Conservation (phyloP, 2,329 filamentous ascomycete genomes). For the Trichoderma gracile region DNA sequence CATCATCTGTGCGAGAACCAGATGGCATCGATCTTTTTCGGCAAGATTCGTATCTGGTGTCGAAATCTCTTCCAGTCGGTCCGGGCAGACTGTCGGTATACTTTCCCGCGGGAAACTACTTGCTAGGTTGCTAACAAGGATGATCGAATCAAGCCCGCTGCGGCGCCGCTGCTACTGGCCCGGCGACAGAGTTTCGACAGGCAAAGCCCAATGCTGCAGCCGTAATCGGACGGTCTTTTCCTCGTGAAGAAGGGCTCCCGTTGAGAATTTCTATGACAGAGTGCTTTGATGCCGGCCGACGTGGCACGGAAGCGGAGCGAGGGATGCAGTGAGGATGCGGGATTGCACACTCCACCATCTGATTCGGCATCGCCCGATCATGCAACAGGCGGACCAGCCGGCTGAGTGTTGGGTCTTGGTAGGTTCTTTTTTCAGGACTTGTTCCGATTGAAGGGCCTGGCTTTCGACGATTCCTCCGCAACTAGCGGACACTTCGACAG, state of each 20-base stretch:
- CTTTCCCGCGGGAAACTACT: conserved; percentile 19
- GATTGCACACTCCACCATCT: background rate
- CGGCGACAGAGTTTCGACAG: conserved; percentile 1
- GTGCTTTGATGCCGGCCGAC: background rate
- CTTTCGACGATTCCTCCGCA: background rate
- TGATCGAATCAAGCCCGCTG: background rate
- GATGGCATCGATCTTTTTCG: background rate
- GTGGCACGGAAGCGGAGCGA: background rate
- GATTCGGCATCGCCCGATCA: background rate
- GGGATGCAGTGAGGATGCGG: background rate
- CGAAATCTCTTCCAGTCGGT: background rate
- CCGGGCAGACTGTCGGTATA: background rate
- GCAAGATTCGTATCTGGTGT: background rate
- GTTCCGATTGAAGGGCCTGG: background rate
- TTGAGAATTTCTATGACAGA: background rate
- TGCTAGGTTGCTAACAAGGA: background rate
- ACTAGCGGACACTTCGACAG: background rate
- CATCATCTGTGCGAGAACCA: background rate
- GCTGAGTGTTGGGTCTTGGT: background rate
- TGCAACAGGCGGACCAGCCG: background rate
- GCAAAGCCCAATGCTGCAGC: background rate
- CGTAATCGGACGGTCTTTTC: background rate
- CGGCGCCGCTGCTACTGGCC: conserved; percentile 15
- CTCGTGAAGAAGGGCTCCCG: background rate
- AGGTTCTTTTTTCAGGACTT: background rate